Conservation (phyloP, 1,284 basidiomycete genomes). For the Trichosporon faecale region DNA sequence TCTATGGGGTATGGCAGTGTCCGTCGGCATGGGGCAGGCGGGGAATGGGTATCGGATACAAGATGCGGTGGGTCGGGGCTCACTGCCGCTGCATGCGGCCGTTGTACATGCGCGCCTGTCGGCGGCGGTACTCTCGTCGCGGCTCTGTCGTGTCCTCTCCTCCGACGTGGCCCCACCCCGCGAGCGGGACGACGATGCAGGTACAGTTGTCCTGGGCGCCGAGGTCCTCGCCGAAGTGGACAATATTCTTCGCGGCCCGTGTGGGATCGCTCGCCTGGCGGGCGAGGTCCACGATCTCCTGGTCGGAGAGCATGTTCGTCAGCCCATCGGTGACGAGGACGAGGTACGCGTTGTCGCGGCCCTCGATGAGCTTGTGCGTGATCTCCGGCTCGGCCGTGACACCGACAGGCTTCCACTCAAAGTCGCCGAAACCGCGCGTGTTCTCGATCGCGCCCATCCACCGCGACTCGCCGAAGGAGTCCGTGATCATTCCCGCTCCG, state of each 20-base stretch:
- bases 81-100: constrained; percentile 52
- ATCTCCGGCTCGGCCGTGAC: constrained; percentile 95
- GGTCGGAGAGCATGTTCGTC: constrained; percentile 83
- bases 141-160: constrained; percentile 73
- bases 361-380: constrained; percentile 70
- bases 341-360: constrained; percentile 71
- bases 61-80: neutral
- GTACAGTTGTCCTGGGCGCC: constrained; percentile 90
- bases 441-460: constrained; percentile 97
- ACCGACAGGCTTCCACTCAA: constrained; percentile 82
- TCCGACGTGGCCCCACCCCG: constrained; percentile 79
- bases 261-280: constrained; percentile 69
- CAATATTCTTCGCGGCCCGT: constrained; percentile 74
- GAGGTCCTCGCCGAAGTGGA: constrained; percentile 84
- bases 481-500: constrained; percentile 68
- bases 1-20: neutral
- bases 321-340: constrained; percentile 86
- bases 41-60: neutral
- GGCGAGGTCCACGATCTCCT: constrained; percentile 89
- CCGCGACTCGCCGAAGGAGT: constrained; percentile 90
- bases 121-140: constrained; percentile 71
- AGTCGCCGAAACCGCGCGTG: constrained; percentile 87
- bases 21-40: no score
- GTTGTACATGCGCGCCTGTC: constrained; percentile 59
- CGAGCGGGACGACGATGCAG: constrained; percentile 84